Base-by-base conservation (phyloP, 139 green algal species). In the Chlamydomonas sp. region DNA sequence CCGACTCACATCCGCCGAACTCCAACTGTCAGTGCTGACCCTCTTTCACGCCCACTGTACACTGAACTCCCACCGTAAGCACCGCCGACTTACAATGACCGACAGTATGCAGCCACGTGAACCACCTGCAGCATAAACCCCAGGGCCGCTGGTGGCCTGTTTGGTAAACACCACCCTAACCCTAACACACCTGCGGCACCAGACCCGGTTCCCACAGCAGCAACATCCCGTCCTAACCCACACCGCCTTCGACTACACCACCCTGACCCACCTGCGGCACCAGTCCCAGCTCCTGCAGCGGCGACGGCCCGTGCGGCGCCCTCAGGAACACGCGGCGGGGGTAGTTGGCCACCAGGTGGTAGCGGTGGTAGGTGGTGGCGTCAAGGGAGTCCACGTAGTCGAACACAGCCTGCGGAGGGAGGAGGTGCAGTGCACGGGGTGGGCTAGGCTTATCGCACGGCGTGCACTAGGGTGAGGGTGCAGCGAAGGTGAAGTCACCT, bases 301-400 rank as follows among this genome's bases (percentile, higher is more conserved):
- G 90, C 6, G 79, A 84, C 67, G 63, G 64, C 0, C 57, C 85
- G 7, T 93, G 86, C 57, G 79, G 83, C 58, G 10, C 88, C 9
- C 80, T 75, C 57, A 82, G 74, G 61, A 95, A 95, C 20, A 95
- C 91, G 57, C 86, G 82, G 58, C 93, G 91, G 0, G 96, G 96
- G 90, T 95, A 98, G 77, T 85, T 95, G 73, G 87, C 93, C 31
- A 95, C 96, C 90, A 98, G 88, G 72, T 78, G 91, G 90, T 95
- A 98, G 15, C 80, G 68, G 68, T 85, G 74, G 83, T 88, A 89
- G 58, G 73, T 83, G 31, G 95, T 91, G 1, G 85, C 87, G 62
- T 97, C 94, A 76, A 97, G 85, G 0, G 89, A 93, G 87, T 97
- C 94, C 3, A 96, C 94, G 84, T 91, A 98, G 84, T 97, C 93